Conservation (phyloP, 768 basidiomycete genomes). For the Terana coerulea region DNA sequence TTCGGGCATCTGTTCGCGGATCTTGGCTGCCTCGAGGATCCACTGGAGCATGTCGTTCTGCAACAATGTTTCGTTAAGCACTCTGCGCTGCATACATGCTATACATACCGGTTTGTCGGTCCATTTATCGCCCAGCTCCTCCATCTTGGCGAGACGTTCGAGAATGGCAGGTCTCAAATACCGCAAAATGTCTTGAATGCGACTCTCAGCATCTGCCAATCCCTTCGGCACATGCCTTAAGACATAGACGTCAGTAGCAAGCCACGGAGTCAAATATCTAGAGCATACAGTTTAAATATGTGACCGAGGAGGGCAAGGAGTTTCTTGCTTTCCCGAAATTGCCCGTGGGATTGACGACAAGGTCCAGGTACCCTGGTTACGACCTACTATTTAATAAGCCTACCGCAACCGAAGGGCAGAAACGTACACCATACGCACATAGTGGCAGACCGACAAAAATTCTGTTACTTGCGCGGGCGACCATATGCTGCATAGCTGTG, state of each 20-base stretch:
- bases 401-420: neutral
- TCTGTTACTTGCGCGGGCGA: constrained; percentile 41
- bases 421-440: constrained; percentile 23
- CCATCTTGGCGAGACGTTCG: constrained; percentile 9
- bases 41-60: constrained; percentile 19
- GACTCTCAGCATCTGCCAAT: too few species aligned
- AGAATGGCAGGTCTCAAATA: constrained; percentile 11
- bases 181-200: neutral
- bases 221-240: too few species aligned
- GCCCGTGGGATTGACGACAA: constrained; percentile 29
- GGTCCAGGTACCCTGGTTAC: constrained; percentile 32
- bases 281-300: constrained; percentile 28
- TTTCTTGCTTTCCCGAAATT: constrained; percentile 20
- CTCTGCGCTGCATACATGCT: neutral
- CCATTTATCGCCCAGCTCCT: constrained; percentile 7
- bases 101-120: constrained; percentile 8
- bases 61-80: neutral
- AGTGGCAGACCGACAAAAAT: constrained; percentile 47
- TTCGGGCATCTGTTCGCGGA: neutral
- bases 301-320: constrained; percentile 28
- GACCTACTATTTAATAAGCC: constrained; percentile 26
- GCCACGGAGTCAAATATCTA: neutral
- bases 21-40: constrained; percentile 13
- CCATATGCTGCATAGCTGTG: constrained; percentile 25
- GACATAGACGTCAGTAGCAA: neutral